phyloP scores from a whole-genome alignment of 1,284 basidiomycete species.

The Tylopilus sp. region DNA sequence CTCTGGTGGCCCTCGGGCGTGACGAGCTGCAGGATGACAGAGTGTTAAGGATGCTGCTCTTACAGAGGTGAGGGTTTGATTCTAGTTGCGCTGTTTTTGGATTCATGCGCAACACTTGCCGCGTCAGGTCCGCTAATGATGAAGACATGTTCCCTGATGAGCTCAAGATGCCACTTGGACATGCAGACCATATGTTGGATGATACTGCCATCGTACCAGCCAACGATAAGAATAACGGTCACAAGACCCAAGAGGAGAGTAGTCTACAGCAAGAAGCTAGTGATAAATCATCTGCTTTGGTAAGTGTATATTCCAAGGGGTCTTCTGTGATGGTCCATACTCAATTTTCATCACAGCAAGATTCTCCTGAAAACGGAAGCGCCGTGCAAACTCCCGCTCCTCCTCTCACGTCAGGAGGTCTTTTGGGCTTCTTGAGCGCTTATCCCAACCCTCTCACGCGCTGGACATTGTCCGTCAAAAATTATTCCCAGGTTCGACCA shows the following conservation, averaged over 20 bases:
- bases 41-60: conserved; percentile 55
- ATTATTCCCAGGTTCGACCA: conserved; percentile 7
- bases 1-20: conserved; percentile 59
- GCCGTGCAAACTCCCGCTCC: conserved; percentile 23
- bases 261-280: conserved; percentile 19
- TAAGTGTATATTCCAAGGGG: conserved; percentile 10
- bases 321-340: not conserved
- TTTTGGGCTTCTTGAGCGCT: conserved; percentile 44
- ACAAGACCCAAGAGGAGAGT: conserved; percentile 33
- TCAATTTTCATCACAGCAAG: conserved; percentile 14
- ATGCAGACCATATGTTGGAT: conserved; percentile 58
- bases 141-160: conserved; percentile 55
- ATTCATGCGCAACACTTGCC: conserved; percentile 29
- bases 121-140: conserved; percentile 23
- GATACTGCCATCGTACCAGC: conserved; percentile 20
- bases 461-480: conserved; percentile 29
- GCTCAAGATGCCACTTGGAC: conserved; percentile 58
- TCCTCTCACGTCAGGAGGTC: conserved; percentile 25
- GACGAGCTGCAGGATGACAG: conserved; percentile 71
- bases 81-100: not conserved
- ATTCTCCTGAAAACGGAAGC: conserved; percentile 20
- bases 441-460: conserved; percentile 44
- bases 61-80: conserved; percentile 49
- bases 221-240: conserved; percentile 27
- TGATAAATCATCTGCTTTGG: conserved; percentile 20